Base-by-base conservation (phyloP, 768 basidiomycete genomes). In the Amanita inopinata region DNA sequence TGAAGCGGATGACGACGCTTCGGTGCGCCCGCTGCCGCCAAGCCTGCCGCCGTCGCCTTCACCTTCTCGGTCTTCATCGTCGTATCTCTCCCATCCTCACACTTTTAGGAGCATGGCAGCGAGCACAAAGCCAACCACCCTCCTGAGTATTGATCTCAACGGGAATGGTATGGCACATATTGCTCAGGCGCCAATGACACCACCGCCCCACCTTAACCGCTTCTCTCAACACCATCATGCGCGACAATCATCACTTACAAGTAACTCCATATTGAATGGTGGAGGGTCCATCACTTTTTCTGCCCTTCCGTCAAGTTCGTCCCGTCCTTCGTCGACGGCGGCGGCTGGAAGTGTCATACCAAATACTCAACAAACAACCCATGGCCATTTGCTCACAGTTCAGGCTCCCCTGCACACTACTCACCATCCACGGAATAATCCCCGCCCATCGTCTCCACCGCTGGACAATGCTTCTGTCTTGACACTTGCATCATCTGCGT, bases 361-460 rank as follows among this genome's bases (percentile, higher is more conserved):
- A 48, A 58, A 50, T 39, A 51, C 53, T 17, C 56, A 56, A 9
- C 58, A 59, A 48, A 54, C 50, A 5, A 46, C 49, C 6, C 56
- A 59, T 45, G 53, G 57, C 22, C 49, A 54, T 34, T n/a, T 69
- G 40, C 40, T 55, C 14, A 50, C 67, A 31, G 69, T 83, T 12
- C 88, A 92, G 56, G 88, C 89, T 6, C 94, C 93, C 0, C 71
- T 84, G 25, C 90, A 94, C 57, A 90, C 91, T 0, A 66, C 76
- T n/a, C 90, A 89, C 41, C 91, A 97, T 62, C 93, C 94, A 7
- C 78, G 91, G 34, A 89, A 96, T 60, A 99, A 99, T 56, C 94
- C 94, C 1, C 79, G 87, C 17, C 94, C 96, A 17, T 83, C 84
- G 11, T 88, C 88, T 4, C 84, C 89, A 15, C 93, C 94, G 1